These are phyloP conservation scores for Stentor roeselii DNA, from an alignment of 73 alveolate genomes.

Conservation along the genomic window DNA sequence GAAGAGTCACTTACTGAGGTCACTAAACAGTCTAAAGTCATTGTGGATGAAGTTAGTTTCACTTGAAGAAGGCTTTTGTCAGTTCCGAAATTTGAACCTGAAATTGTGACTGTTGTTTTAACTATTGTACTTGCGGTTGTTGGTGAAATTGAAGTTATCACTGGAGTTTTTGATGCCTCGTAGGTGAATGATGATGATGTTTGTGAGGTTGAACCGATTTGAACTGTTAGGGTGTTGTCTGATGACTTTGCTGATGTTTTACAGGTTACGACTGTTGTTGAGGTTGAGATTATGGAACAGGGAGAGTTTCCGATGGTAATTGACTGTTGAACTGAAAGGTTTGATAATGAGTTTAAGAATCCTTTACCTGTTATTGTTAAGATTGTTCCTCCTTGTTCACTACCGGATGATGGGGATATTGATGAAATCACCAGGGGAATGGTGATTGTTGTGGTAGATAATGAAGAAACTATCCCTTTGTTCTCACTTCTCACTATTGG, in stretches of 20 bases:
- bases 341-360: neutral
- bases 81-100: neutral
- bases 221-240: neutral
- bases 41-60: neutral
- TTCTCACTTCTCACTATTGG: neutral
- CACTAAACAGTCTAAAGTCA: neutral
- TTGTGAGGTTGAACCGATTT: neutral
- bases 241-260: neutral
- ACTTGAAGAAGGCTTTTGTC: neutral
- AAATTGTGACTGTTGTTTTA: neutral
- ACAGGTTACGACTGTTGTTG: neutral
- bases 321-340: neutral
- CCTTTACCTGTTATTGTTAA: neutral
- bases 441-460: neutral
- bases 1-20: neutral
- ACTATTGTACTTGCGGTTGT: neutral
- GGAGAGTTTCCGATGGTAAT: neutral
- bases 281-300: neutral
- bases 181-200: neutral
- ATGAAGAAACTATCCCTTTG: neutral
- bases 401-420: constrained; percentile 3
- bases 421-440: neutral
- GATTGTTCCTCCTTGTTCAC: neutral
- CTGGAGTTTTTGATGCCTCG: neutral
- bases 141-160: neutral